Base-by-base conservation (phyloP, 2,329 filamentous ascomycete genomes). In the Lecanoromycetidae sp. region DNA sequence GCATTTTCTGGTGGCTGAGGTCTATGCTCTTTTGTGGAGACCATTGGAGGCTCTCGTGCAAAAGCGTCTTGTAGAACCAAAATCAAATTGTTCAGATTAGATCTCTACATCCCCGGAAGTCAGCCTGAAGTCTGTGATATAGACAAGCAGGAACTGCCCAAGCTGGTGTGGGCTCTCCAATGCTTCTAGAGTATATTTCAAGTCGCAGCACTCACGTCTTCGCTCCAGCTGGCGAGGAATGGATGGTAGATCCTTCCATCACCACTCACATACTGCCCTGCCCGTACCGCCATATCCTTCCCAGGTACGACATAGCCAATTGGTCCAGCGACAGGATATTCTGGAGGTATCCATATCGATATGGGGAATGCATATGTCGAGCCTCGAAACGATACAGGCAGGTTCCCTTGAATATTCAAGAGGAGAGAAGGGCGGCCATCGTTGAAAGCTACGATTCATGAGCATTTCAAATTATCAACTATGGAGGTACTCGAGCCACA, bases 161-260 rank as follows among this genome's bases (percentile, higher is more conserved):
- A n/a, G n/a, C n/a, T n/a, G n/a, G n/a, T n/a, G n/a, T n/a, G n/a
- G n/a, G n/a, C n/a, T n/a, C n/a, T n/a, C n/a, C n/a, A n/a, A n/a
- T n/a, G n/a, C n/a, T n/a, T n/a, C n/a, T n/a, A n/a, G n/a, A n/a
- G n/a, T n/a, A n/a, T n/a, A n/a, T n/a, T 17, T 40, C 20, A 15
- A 7, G 20, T 10, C 10, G 15, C 13, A 20, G 12, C 19, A 78
- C 84, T 69, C 64, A 93, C 86, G 77, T 94, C 90, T 55, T 86
- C 80, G 26, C 75, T 70, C 91, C 91, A 98, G 52, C 87, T 81
- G 26, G 87, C 85, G 38, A 98, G 70, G 63, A 96, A 98, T 30
- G 91, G 91, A 62, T 98, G 91, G 62, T 96, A 98, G 54, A 96
- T 78, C 61, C 85, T 82, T 22, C 91, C 91, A 59, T 96, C 90